Percentiles rank a stretch among this genome's conserved stretches.
Evolutionary conservation across 1,284 basidiomycete genomes (phyloP).

Genomic region (Puccinia hordei): DNA sequence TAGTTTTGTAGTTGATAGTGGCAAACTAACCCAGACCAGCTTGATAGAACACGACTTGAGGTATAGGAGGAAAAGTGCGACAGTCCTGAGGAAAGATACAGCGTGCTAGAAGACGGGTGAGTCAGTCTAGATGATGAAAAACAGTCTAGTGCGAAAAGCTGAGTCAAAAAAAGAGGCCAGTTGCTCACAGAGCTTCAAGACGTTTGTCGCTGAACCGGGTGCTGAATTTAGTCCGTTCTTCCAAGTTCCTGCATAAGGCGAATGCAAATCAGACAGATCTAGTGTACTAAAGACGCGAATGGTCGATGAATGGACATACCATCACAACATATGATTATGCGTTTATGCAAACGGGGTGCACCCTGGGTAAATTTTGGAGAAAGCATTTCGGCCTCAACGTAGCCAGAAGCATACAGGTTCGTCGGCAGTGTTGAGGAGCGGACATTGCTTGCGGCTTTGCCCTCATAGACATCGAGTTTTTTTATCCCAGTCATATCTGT

Average conservation of each 20-base stretch:
- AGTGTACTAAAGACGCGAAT: too few species aligned
- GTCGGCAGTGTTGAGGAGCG: conserved; percentile 18
- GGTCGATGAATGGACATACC: too few species aligned
- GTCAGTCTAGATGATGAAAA: not conserved
- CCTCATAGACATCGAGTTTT: not conserved
- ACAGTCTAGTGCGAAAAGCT: not conserved
- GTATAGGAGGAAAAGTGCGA: conserved; percentile 31
- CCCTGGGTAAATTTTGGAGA: conserved; percentile 2
- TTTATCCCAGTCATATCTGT: not conserved
- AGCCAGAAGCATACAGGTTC: conserved; percentile 31
- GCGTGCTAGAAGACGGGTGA: not conserved
- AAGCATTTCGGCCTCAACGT: conserved; percentile 40
- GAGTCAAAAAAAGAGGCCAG: not conserved
- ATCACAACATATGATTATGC: too few species aligned
- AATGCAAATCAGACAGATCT: too few species aligned
- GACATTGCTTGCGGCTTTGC: not conserved
- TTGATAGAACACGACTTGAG: conserved; percentile 42
- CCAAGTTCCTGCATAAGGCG: not conserved
- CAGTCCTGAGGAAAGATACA: conserved; percentile 34
- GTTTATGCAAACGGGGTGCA: conserved; percentile 27
- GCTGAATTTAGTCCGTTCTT: not conserved
- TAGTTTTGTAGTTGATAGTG: not conserved
- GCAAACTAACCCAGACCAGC: conserved; percentile 22
- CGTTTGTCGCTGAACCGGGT: conserved; percentile 10
- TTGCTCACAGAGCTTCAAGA: conserved; percentile 6